phyloP scores from a whole-genome alignment of 2,329 filamentous ascomycete genomes.

The Pseudogymnoascus sp. region DNA sequence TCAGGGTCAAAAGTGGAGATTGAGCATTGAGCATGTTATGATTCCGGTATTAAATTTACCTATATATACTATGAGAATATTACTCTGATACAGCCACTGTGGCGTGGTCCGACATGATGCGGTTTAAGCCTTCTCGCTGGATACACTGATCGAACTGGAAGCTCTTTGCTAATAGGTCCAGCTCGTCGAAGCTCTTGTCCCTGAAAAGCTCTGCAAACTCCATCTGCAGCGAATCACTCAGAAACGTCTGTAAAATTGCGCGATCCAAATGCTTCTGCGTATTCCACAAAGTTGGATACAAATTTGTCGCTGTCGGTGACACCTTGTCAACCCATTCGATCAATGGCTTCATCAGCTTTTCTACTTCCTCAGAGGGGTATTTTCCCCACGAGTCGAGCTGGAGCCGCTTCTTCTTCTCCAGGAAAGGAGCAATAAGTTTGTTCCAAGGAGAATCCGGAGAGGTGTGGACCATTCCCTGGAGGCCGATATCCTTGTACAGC shows the following conservation, averaged over 20 bases:
- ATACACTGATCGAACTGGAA: conserved; percentile 50
- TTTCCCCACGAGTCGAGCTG: conserved; percentile 49
- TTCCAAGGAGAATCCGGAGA: conserved; percentile 42
- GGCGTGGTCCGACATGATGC: conserved; percentile 20
- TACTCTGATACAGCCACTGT: background rate
- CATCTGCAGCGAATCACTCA: conserved; percentile 20
- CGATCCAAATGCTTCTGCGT: conserved; percentile 21
- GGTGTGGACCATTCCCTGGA: conserved; percentile 47
- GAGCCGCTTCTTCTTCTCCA: conserved; percentile 46
- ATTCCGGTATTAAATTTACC: background rate
- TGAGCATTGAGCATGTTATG: background rate
- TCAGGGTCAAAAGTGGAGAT: background rate
- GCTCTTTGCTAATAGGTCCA: conserved; percentile 40
- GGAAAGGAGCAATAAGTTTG: conserved; percentile 40
- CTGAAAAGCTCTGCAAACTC: conserved; percentile 49
- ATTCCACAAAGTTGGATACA: conserved; percentile 24
- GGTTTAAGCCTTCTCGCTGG: conserved; percentile 44
- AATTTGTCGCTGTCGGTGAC: conserved; percentile 20
- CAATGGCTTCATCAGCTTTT: conserved; percentile 29
- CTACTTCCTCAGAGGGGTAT: conserved; percentile 28
- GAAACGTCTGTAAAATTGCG: conserved; percentile 15
- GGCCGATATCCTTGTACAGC: conserved; percentile 49
- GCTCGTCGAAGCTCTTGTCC: conserved; percentile 41
- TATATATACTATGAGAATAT: background rate
- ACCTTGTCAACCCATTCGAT: conserved; percentile 21